Evolutionary conservation across 495 filamentous ascomycete genomes (phyloP), one percentile per base, ranked within the genome.

Genomic region (Xylaria sp.): DNA sequence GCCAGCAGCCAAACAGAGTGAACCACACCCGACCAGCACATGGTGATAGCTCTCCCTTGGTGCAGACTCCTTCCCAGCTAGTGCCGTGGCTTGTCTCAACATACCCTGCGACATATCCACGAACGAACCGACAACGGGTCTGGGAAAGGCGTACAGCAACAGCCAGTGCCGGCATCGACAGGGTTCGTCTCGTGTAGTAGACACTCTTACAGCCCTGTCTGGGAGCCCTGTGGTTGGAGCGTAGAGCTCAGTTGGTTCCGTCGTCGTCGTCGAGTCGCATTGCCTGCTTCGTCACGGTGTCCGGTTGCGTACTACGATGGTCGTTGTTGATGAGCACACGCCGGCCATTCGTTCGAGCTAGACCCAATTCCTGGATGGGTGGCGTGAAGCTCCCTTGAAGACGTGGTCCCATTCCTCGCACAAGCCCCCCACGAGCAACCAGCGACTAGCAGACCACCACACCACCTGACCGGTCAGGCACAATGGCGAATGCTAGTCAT

Each of bases 391-490:
- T 61, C 59, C 70, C 66, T 64, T 64, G 61, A 77, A 73, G 72
- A 76, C 75, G 73, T 79, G 75, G 75, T 75, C 74, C 75, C 75
- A 75, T 75, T 73, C 65, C 72, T 73, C 69, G 75, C 72, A 70
- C 71, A 61, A 66, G 59, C 17, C 71, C 64, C 72, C 67, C 72
- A 62, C 62, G 67, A 73, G 53, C 37, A 67, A 31, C 41, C 35
- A 57, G 17, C 59, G 31, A 61, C 66, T 37, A 55, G 67, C 52
- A 69, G 50, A 52, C 24, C 31, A 37, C 21, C 65, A 63, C 31
- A 37, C 21, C 65, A 63, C 55, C 58, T 66, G 74, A 73, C 70
- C 48, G 64, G 57, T 52, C 66, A 35, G 72, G 33, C 70, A 77
- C 37, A 37, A 77, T 77, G 77, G 72, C 75, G 70, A 76, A 35